Evolutionary conservation across 2,329 filamentous ascomycete genomes (phyloP).

Genomic region (Akanthomyces dipterigenus): DNA sequence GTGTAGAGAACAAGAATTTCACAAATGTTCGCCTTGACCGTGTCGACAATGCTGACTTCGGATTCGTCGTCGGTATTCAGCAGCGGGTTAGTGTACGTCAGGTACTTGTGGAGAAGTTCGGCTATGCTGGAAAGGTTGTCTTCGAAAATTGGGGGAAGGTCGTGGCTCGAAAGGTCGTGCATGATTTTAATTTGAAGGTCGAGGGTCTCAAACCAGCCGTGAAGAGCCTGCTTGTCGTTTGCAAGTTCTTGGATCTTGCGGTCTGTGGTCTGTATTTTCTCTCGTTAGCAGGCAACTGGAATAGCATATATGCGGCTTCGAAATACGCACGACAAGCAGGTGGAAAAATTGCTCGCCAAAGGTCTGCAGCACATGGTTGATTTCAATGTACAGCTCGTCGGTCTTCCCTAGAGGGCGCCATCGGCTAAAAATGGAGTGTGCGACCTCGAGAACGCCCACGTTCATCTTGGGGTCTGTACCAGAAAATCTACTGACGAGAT

Average conservation of each 20-base stretch:
- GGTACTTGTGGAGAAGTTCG: constrained; percentile 80
- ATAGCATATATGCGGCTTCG: no score
- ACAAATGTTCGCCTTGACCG: constrained; percentile 88
- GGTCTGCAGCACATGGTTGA: constrained; percentile 85
- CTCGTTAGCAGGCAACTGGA: constrained; percentile 14
- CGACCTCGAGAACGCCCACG: constrained; percentile 90
- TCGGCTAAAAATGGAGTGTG: constrained; percentile 94
- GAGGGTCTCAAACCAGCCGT: constrained; percentile 75
- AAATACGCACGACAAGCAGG: constrained; percentile 59
- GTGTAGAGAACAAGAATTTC: constrained; percentile 85
- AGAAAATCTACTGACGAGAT: constrained; percentile 83
- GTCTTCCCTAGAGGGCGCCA: constrained; percentile 94
- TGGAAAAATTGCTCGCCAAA: constrained; percentile 80
- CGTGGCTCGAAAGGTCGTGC: constrained; percentile 95
- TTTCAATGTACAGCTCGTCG: constrained; percentile 87
- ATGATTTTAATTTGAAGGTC: constrained; percentile 87
- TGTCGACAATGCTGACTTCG: constrained; percentile 78
- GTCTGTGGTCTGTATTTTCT: constrained; percentile 51
- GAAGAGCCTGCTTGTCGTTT: constrained; percentile 66
- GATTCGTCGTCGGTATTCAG: constrained; percentile 82
- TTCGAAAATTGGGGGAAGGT: constrained; percentile 91
- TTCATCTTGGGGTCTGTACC: constrained; percentile 77
- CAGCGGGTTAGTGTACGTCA: constrained; percentile 79
- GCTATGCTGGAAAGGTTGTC: constrained; percentile 75
- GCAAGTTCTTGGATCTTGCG: constrained; percentile 66